Percentiles rank a stretch among this genome's conserved stretches.
Conservation (phyloP, 2,329 filamentous ascomycete genomes). For the Trichoderma atrobrunneum region DNA sequence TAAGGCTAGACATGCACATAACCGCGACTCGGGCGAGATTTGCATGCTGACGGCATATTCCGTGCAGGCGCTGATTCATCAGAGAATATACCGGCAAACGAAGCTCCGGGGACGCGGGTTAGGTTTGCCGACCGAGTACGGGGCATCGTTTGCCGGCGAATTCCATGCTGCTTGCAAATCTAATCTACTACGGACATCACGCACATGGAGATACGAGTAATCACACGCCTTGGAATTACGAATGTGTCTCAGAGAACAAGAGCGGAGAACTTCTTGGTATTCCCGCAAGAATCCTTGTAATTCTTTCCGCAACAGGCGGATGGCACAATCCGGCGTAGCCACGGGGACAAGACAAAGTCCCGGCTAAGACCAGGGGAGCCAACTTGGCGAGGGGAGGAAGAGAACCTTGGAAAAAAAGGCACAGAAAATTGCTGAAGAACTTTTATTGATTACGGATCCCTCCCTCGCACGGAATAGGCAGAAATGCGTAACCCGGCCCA, state of each 20-base stretch:
- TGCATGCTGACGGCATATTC: constrained; percentile 10
- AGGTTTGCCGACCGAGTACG: neutral
- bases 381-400: neutral
- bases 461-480: constrained; percentile 1
- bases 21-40: neutral
- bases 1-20: constrained; percentile 11
- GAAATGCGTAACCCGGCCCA: neutral
- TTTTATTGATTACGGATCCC: neutral
- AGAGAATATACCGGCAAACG: neutral
- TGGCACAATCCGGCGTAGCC: constrained; percentile 7
- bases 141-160: neutral
- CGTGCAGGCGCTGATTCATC: neutral
- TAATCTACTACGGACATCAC: neutral
- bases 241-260: neutral
- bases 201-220: neutral
- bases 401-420: neutral
- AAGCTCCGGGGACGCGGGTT: neutral
- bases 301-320: neutral
- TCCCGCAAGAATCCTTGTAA: neutral
- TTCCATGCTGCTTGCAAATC: neutral
- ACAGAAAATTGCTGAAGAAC: neutral
- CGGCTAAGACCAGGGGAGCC: neutral
- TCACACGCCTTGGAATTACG: neutral
- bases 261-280: neutral
- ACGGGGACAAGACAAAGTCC: neutral